Percentiles rank a stretch among this genome's conserved stretches.
Conservation (phyloP, 1,284 basidiomycete genomes). For the Cerrena zonata region DNA sequence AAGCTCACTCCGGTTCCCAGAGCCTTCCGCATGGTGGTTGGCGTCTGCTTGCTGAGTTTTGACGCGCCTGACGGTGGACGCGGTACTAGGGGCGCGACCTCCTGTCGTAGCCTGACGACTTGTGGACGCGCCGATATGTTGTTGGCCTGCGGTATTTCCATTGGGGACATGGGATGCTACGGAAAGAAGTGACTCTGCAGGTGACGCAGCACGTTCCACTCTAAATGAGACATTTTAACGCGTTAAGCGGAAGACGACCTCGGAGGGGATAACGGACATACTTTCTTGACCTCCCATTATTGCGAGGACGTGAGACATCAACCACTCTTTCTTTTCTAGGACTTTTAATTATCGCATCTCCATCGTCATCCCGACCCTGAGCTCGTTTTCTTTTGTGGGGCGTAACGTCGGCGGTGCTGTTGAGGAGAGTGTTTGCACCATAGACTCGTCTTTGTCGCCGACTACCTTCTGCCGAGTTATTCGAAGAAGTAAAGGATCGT, state of each 20-base stretch:
- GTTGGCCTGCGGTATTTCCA: neutral
- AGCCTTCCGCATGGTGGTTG: constrained; percentile 15
- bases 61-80: constrained; percentile 20
- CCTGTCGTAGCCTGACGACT: constrained; percentile 18
- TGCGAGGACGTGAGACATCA: constrained; percentile 38
- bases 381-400: constrained; percentile 59
- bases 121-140: constrained; percentile 6
- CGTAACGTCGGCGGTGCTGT: constrained; percentile 32
- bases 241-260: neutral
- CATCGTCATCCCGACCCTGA: constrained; percentile 50
- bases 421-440: constrained; percentile 20
- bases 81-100: constrained; percentile 20
- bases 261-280: constrained; percentile 30
- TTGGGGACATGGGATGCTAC: constrained; percentile 49
- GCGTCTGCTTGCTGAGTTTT: constrained; percentile 19
- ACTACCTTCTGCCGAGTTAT: constrained; percentile 49
- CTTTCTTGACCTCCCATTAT: constrained; percentile 52
- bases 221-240: constrained; percentile 25
- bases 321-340: constrained; percentile 37
- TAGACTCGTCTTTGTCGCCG: constrained; percentile 46
- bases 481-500: constrained; percentile 56
- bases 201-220: constrained; percentile 59
- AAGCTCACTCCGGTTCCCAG: constrained; percentile 28
- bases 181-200: constrained; percentile 67
- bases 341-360: constrained; percentile 39